These are phyloP conservation scores for Lipomyces spencermartinsiae DNA, from an alignment of 805 yeast genomes.

Conservation along the genomic window DNA sequence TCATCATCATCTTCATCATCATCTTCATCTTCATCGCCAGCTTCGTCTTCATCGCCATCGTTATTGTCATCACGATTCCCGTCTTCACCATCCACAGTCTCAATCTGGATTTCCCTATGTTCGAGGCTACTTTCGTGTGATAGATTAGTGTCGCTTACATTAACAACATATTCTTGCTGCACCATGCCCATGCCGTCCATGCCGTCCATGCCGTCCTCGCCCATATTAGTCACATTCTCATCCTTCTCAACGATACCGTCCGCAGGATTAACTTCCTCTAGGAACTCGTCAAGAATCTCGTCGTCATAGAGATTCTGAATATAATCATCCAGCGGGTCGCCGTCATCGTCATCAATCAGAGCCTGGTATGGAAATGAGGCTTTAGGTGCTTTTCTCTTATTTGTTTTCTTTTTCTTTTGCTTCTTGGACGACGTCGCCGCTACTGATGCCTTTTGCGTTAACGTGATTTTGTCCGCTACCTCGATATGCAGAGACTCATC, in stretches of 20 bases:
- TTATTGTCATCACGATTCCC: slow-evolving; percentile 10
- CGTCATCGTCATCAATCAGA: slow-evolving; percentile 15
- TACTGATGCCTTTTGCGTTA: background rate
- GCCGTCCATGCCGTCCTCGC: background rate
- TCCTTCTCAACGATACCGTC: slow-evolving; percentile 17
- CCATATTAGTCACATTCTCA: slow-evolving; percentile 2
- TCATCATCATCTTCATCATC: slow-evolving; percentile 30
- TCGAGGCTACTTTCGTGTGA: slow-evolving; percentile 2
- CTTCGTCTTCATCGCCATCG: slow-evolving; percentile 6
- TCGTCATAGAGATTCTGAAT: slow-evolving; percentile 30
- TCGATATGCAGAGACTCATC: slow-evolving; percentile 7
- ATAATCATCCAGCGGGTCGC: slow-evolving; percentile 33
- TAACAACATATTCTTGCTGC: background rate
- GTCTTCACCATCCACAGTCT: slow-evolving; percentile 11
- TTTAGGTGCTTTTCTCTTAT: background rate
- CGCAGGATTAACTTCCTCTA: background rate
- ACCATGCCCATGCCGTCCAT: background rate
- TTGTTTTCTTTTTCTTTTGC: background rate
- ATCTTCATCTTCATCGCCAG: slow-evolving; percentile 24
- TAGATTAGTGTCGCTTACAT: background rate
- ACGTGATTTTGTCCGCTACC: background rate
- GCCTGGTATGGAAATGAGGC: background rate
- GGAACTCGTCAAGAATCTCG: slow-evolving; percentile 5
- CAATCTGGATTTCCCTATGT: background rate
- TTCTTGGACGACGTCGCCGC: background rate